Evolutionary conservation across 2,329 filamentous ascomycete genomes (phyloP).

Genomic region (Stagonosporopsis chrysanthemi): DNA sequence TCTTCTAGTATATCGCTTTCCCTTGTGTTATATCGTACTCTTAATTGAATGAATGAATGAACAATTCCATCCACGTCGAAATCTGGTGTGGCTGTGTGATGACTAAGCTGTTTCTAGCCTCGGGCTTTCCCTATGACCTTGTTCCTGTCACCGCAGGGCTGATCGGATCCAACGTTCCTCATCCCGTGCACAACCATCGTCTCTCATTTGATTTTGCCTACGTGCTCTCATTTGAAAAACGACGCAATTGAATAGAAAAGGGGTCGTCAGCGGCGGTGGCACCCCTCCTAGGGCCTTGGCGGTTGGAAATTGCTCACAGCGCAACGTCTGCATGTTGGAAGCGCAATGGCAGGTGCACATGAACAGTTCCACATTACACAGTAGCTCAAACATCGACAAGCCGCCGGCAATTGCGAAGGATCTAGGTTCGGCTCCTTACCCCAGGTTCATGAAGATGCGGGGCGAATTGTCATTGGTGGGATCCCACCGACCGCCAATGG

Average conservation of each 20-base stretch:
- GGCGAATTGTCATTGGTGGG: slow-evolving; percentile 16
- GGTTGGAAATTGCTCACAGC: neutral
- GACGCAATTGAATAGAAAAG: neutral
- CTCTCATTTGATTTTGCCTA: neutral
- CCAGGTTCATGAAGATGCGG: slow-evolving; percentile 7
- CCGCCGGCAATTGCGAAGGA: neutral
- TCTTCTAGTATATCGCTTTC: neutral
- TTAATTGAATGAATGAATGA: neutral
- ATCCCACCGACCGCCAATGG: neutral
- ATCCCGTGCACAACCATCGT: neutral
- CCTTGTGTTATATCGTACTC: neutral
- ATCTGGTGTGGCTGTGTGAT: neutral
- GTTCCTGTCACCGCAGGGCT: too few species aligned
- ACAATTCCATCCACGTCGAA: neutral
- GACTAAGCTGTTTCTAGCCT: neutral
- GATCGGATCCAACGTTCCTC: neutral
- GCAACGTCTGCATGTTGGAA: neutral
- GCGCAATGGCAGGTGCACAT: neutral
- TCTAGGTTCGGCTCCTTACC: slow-evolving; percentile 4
- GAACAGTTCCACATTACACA: too few species aligned
- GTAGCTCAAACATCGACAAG: neutral
- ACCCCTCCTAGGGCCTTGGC: neutral
- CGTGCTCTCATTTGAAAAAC: neutral
- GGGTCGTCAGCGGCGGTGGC: neutral
- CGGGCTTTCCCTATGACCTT: too few species aligned